Conservation (phyloP, 2,329 filamentous ascomycete species). For the Hymenoscyphus repandus region DNA sequence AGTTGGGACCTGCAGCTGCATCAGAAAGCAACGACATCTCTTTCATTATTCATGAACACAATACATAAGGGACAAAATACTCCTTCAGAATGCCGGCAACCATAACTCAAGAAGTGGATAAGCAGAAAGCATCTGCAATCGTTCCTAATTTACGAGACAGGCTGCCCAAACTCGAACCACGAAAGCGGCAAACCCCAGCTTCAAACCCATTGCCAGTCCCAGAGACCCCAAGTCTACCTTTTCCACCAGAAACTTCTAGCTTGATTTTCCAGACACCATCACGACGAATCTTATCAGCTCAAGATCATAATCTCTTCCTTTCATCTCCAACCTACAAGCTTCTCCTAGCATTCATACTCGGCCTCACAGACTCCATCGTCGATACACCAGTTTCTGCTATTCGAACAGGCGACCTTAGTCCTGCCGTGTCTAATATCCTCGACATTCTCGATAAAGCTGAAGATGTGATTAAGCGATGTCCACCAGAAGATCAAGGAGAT, state of each 20-base stretch:
- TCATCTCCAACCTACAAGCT: slow-evolving; percentile 70
- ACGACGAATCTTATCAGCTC: slow-evolving; percentile 73
- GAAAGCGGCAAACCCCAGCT: slow-evolving; percentile 47
- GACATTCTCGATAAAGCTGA: slow-evolving; percentile 66
- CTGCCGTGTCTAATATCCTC: slow-evolving; percentile 58
- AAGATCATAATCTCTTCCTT: slow-evolving; percentile 79
- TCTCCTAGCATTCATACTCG: slow-evolving; percentile 79
- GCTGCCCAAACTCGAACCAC: slow-evolving; percentile 64
- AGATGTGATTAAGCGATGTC: slow-evolving; percentile 59
- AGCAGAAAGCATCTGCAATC: slow-evolving; percentile 11
- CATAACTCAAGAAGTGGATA: slow-evolving; percentile 6
- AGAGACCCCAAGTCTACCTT: slow-evolving; percentile 66
- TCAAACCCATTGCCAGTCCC: slow-evolving; percentile 61
- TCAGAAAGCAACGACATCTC: too few relatives aligned
- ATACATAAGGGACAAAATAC: neutral
- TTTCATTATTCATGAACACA: neutral
- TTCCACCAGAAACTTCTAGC: slow-evolving; percentile 56
- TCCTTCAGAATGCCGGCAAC: slow-evolving; percentile 23
- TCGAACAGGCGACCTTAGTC: slow-evolving; percentile 50
- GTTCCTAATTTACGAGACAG: slow-evolving; percentile 49
- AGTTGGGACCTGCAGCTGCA: too few relatives aligned
- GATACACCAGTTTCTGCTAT: slow-evolving; percentile 63
- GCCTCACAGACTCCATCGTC: slow-evolving; percentile 74
- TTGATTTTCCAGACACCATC: slow-evolving; percentile 62
- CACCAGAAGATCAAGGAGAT: slow-evolving; percentile 78